A percentile compares a stretch with the other conserved stretches of the same genome.
Evolutionary conservation across 2,329 filamentous ascomycete species (phyloP).

Genomic region (Diaporthe citriasiana): DNA sequence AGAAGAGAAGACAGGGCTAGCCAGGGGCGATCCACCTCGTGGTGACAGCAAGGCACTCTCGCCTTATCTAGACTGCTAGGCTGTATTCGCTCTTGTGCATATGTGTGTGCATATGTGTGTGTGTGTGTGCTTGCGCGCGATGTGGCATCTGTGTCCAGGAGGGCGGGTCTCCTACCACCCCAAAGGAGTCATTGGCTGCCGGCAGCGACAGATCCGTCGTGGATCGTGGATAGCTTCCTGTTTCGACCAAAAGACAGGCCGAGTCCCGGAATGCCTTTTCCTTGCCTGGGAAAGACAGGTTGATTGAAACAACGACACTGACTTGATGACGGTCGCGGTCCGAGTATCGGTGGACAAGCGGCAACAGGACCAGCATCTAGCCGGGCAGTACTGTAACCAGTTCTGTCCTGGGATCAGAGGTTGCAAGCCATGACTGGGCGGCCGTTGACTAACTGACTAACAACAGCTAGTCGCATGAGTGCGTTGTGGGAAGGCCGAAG

Average conservation of each 20-base stretch:
- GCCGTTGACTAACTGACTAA: slow-evolving; percentile 2
- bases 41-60: slow-evolving; percentile 29
- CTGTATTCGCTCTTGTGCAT: slow-evolving; percentile 8
- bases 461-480: slow-evolving; percentile 2
- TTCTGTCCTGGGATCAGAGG: slow-evolving; percentile 5
- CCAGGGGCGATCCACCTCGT: not conserved
- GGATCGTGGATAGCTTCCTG: slow-evolving; percentile 3
- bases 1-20: slow-evolving; percentile 5
- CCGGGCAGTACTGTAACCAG: not conserved
- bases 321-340: slow-evolving; percentile 25
- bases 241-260: slow-evolving; percentile 16
- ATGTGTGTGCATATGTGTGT: not conserved
- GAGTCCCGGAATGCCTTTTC: not conserved
- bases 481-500: not conserved
- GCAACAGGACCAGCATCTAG: slow-evolving; percentile 15
- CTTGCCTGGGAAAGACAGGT: slow-evolving; percentile 6
- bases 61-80: slow-evolving; percentile 33
- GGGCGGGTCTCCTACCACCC: not conserved
- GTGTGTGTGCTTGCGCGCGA: not conserved
- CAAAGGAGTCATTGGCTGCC: slow-evolving; percentile 23
- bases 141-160: not conserved
- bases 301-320: not conserved
- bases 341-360: slow-evolving; percentile 36
- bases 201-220: slow-evolving; percentile 12
- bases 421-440: not conserved